Base-by-base conservation (phyloP, 306 rosid species). In the Quercus wislizeni region DNA sequence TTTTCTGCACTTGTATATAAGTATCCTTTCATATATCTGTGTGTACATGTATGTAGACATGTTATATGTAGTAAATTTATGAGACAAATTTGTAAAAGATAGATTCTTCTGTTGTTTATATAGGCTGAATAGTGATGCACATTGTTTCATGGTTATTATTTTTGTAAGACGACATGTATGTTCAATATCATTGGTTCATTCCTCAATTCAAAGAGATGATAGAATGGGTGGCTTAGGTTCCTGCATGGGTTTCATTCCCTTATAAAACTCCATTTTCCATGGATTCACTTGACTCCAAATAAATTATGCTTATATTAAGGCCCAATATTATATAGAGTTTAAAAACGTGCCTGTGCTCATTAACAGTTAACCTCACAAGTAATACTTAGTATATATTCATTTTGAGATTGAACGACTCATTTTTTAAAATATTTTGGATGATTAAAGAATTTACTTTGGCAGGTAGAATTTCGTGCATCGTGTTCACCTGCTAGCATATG, bases 381-480 rank as follows among this genome's bases (percentile, higher is more conserved):
- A 67, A 67, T 19, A 35, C 17, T 67, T 19, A 14, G 27, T 61
- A 8, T 73, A 54, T 23, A 31, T 67, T 74, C 64, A 35, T 73
- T 75, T 68, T 41, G 3, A 35, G 38, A 8, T 65, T 35, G n/a
- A 27, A 56, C 38, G 27, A 71, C 65, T 33, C 17, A 12, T 61
- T 61, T 33, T 17, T 59, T 76, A 71, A 57, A 35, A 41, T 6
- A 61, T 35, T 51, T 73, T 71, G 28, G 6, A 64, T 81, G 84
- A 27, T 73, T 25, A 63, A 10, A 33, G 2, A 67, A 31, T 20
- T 21, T 30, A 65, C 10, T 69, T 77, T 79, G 77, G 74, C 87
- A 92, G 98, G 92, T 95, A 30, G 97, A 92, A 75, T 92, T 95
- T 41, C 84, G 90, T 71, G 84, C 93, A 4, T 85, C 96, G 4